Percentiles rank a stretch among this genome's conserved stretches.
Conservation (phyloP, 805 yeast species). For the Starmerella floricola region DNA sequence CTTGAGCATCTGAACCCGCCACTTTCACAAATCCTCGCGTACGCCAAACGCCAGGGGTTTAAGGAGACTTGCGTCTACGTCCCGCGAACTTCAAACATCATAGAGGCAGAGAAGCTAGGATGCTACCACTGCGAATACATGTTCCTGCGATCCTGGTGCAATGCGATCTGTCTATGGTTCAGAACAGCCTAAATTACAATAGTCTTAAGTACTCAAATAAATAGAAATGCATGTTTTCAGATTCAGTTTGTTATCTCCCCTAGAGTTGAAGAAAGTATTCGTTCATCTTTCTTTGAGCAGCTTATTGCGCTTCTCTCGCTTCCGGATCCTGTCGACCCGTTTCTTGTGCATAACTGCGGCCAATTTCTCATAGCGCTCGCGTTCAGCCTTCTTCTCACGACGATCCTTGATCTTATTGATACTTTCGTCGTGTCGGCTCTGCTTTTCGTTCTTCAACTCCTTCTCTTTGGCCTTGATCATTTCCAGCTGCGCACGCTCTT, state of each 20-base stretch:
- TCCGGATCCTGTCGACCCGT: conserved; percentile 78
- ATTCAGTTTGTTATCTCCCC: neutral
- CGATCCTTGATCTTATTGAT: conserved; percentile 42
- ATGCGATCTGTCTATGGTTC: conserved; percentile 16
- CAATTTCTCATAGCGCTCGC: conserved; percentile 71
- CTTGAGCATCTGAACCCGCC: conserved; percentile 18
- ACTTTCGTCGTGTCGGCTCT: conserved; percentile 41
- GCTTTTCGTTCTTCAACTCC: conserved; percentile 70
- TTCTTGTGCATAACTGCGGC: conserved; percentile 84
- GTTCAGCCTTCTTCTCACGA: conserved; percentile 71
- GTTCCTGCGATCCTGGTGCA: conserved; percentile 13
- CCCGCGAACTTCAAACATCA: conserved; percentile 19
- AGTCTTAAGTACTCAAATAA: neutral
- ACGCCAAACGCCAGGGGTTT: conserved; percentile 9
- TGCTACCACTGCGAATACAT: conserved; percentile 16
- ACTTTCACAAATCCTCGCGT: conserved; percentile 10
- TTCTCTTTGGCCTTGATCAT: conserved; percentile 57
- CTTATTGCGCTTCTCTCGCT: conserved; percentile 90
- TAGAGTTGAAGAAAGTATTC: too few species aligned
- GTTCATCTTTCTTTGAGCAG: conserved; percentile 71
- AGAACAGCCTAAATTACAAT: neutral
- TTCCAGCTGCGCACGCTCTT: conserved; percentile 51
- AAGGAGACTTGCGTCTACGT: conserved; percentile 10
- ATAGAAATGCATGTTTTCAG: neutral
- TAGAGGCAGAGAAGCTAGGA: conserved; percentile 17